Evolutionary conservation across 2,329 filamentous ascomycete species (phyloP).

Genomic region (Elsinoe perseae): DNA sequence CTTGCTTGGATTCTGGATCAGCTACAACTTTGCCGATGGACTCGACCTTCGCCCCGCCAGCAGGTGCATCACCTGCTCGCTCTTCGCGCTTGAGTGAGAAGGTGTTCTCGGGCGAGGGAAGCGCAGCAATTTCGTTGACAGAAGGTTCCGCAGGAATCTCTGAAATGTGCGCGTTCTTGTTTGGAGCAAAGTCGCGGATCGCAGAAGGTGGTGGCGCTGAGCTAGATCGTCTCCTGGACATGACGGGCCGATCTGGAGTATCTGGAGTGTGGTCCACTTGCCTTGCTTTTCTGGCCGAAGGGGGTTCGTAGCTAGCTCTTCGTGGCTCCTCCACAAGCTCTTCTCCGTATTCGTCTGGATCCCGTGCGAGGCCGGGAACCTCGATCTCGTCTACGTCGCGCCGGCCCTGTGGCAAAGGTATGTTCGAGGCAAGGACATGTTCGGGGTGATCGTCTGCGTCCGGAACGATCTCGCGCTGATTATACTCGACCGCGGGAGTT

Average conservation of each 20-base stretch:
- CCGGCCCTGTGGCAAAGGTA: slow-evolving; percentile 61
- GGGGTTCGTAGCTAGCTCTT: neutral
- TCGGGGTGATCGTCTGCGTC: slow-evolving; percentile 34
- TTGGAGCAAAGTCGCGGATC: slow-evolving; percentile 6
- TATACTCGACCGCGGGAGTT: slow-evolving; percentile 16
- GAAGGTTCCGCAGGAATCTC: slow-evolving; percentile 1
- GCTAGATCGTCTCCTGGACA: slow-evolving; percentile 3
- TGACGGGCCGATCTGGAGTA: neutral
- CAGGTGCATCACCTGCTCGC: neutral
- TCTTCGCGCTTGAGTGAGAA: slow-evolving; percentile 2
- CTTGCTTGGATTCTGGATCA: neutral
- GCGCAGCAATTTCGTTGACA: neutral
- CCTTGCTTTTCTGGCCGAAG: neutral
- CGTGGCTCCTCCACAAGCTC: slow-evolving; percentile 9
- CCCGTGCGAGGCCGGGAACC: slow-evolving; percentile 60
- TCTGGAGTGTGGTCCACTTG: neutral
- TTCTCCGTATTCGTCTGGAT: slow-evolving; percentile 50
- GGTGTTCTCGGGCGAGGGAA: neutral
- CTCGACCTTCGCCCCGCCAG: neutral
- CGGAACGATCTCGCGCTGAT: slow-evolving; percentile 24
- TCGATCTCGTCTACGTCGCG: slow-evolving; percentile 75
- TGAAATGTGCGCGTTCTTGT: neutral
- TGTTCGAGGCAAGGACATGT: slow-evolving; percentile 44
- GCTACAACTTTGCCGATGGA: slow-evolving; percentile 1
- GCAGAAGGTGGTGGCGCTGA: slow-evolving; percentile 2